Conservation (phyloP, 2,329 filamentous ascomycete species). For the Clonostachys rosea region DNA sequence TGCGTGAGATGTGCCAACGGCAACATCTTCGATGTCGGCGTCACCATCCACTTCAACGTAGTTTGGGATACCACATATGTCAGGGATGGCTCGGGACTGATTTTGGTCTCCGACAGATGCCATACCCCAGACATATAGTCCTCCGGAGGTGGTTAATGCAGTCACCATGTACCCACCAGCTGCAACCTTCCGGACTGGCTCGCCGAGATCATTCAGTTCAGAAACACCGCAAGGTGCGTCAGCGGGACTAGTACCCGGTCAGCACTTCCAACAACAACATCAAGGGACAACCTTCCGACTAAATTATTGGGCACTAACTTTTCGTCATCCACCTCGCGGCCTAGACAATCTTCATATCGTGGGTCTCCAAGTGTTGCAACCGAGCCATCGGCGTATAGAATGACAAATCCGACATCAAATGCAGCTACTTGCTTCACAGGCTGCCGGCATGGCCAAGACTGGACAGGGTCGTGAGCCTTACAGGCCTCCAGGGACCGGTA, state of each 20-base stretch:
- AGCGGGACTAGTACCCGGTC: conserved; percentile 30
- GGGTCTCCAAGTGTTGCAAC: conserved; percentile 54
- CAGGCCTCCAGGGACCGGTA: neutral
- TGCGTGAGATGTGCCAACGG: conserved; percentile 54
- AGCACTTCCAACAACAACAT: conserved; percentile 1
- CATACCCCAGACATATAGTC: conserved; percentile 59
- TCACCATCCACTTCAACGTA: conserved; percentile 40
- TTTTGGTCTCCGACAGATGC: conserved; percentile 12
- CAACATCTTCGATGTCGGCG: conserved; percentile 51
- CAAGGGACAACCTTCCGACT: conserved; percentile 15
- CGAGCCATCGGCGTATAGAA: conserved; percentile 33
- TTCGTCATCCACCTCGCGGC: conserved; percentile 32
- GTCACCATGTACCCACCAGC: conserved; percentile 53
- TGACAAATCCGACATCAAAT: conserved; percentile 44
- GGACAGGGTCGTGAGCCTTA: neutral
- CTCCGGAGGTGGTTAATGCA: conserved; percentile 51
- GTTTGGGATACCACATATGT: conserved; percentile 24
- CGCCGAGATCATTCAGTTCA: conserved; percentile 44
- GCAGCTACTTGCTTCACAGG: conserved; percentile 34
- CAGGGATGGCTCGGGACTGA: conserved; percentile 22
- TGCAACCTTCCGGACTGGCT: conserved; percentile 47
- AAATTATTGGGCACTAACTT: neutral
- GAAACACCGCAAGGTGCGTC: conserved; percentile 30
- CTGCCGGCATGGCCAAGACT: conserved; percentile 13
- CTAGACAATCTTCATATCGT: conserved; percentile 52